Base-by-base conservation (phyloP, 2,329 filamentous ascomycete species). In the Capronia coronata region DNA sequence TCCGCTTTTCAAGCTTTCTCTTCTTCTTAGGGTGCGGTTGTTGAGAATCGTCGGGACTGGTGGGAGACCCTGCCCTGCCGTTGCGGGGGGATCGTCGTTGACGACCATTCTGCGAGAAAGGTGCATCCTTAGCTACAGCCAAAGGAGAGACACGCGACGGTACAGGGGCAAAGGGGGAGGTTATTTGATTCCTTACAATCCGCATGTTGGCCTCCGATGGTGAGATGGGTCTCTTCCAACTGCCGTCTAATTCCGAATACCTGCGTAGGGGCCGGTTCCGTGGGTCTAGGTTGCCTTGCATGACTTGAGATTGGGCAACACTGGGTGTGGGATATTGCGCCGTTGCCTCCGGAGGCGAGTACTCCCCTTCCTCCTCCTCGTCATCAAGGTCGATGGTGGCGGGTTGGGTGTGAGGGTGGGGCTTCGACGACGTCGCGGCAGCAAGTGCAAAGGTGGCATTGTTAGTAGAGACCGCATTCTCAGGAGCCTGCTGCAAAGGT, bases 111-210 rank as follows among this genome's bases (percentile, higher is more conserved):
- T 65, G 84, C 75, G 56, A 80, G 58, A 75, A 62, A 43, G 69
- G 65, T 52, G 75, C 68, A 46, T 71, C 67, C 62, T 78, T 79
- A 48, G 74, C 65, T 38, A 72, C 69, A 49, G 77, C 74, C 53
- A 81, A 66, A 40, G 77, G 76, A 21, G 78, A 79, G 19, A 80
- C 80, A 62, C 86, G 83, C 42, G 82, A 81, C 46, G 87, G 85
- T 62, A 87, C 86, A 21, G 87, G 86, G 44, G 86, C 86, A 62
- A 84, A 70, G 35, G 84, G 84, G 29, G 82, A 83, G 43, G 82
- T 78, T 61, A 90, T 83, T 64, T 89, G 84, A 59, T 82, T 83
- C 62, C 82, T 80, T 60, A 90, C 75, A 50, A 90, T 71, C 45
- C 82, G 80, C 54, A 84, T 76, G 44, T 78, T 68, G 46, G 68